These are phyloP conservation scores for Solanum habrochaites DNA, from an alignment of 257 asterid genomes.

Conservation along the genomic window DNA sequence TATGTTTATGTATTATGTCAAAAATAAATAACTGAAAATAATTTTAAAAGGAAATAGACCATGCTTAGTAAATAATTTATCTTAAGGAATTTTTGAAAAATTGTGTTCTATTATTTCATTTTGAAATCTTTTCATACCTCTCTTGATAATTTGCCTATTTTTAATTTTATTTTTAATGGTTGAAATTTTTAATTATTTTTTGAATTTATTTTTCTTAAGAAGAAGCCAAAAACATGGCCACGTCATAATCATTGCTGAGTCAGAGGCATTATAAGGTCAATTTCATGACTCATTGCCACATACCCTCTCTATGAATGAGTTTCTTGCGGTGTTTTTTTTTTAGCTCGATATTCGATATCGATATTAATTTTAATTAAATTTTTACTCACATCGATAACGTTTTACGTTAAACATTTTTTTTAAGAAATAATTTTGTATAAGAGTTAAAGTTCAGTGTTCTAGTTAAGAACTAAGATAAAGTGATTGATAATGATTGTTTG, in stretches of 20 bases:
- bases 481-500: not conserved
- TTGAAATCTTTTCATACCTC: not conserved
- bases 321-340: not conserved
- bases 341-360: rapidly evolving
- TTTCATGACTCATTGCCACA: not conserved
- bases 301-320: not conserved
- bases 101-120: not conserved
- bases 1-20: no score
- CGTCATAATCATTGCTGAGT: conserved; percentile 32
- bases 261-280: conserved; percentile 10
- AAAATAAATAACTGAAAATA: no score
- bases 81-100: not conserved
- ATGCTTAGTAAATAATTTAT: not conserved
- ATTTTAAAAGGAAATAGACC: not conserved
- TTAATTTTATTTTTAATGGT: not conserved
- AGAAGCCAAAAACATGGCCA: conserved; percentile 18
- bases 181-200: not conserved
- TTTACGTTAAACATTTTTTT: no score
- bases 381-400: rapidly evolving
- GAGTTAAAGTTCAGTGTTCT: no score
- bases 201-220: not conserved
- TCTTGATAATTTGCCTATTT: not conserved
- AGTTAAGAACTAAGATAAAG: no score
- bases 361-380: not conserved
- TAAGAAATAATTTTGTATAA: no score